These are phyloP conservation scores for Pisolithus microcarpus DNA, from an alignment of 768 basidiomycete genomes.

Conservation along the genomic window DNA sequence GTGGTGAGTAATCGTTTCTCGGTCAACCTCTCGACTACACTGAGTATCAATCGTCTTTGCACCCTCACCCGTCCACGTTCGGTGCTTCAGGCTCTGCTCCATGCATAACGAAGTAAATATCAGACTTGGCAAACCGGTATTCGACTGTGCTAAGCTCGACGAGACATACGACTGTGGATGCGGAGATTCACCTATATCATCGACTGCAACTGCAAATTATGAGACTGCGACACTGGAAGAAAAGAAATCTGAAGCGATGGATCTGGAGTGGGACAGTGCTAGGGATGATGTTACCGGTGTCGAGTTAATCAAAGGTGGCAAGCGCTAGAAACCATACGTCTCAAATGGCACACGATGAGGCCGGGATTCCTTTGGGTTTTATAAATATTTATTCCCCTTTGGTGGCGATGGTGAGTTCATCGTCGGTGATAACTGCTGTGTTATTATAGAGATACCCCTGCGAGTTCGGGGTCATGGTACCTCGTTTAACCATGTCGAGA, in stretches of 20 bases:
- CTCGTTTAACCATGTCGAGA: too few relatives aligned
- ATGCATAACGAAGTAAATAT: slow-evolving; percentile 88
- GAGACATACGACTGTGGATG: slow-evolving; percentile 94
- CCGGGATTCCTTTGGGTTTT: too few relatives aligned
- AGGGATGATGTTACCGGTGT: slow-evolving; percentile 55
- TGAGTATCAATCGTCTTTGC: background rate
- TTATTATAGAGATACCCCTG: too few relatives aligned
- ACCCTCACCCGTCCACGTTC: too few relatives aligned
- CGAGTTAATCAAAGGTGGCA: slow-evolving; percentile 59
- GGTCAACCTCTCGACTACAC: background rate
- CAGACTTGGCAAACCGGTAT: slow-evolving; percentile 72
- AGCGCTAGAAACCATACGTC: slow-evolving; percentile 13
- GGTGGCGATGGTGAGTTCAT: too few relatives aligned
- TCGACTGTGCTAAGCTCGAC: slow-evolving; percentile 87
- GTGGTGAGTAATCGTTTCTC: slow-evolving; percentile 41
- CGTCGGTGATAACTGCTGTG: too few relatives aligned
- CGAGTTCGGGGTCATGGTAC: too few relatives aligned
- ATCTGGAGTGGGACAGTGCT: slow-evolving; percentile 40
- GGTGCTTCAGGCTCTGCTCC: slow-evolving; percentile 83
- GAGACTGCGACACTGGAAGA: background rate
- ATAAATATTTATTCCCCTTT: too few relatives aligned
- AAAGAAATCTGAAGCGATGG: slow-evolving; percentile 32
- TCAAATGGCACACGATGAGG: too few relatives aligned
- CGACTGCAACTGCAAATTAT: too few relatives aligned
- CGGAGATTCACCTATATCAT: slow-evolving; percentile 43